phyloP scores from a whole-genome alignment of 306 rosid species.

The Cucumis melo region DNA sequence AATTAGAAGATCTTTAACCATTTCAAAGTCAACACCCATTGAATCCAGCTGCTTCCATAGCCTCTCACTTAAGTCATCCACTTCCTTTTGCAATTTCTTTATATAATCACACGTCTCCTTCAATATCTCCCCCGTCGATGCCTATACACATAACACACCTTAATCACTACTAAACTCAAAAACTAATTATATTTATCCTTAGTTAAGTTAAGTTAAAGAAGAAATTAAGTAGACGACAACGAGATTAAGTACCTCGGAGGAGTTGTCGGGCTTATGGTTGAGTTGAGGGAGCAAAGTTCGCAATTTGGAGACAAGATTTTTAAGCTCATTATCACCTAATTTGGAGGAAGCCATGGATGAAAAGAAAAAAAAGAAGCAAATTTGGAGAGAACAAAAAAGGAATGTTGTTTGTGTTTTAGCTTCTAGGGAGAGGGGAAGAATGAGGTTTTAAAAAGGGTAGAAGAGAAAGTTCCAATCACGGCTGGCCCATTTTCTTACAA shows the following conservation, averaged over 20 bases:
- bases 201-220: neutral
- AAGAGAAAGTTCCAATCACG: neutral
- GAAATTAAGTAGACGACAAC: no score
- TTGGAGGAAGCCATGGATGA: conserved; percentile 6
- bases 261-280: neutral
- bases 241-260: conserved; percentile 7
- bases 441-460: neutral
- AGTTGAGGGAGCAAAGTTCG: conserved; percentile 24
- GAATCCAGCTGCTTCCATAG: conserved; percentile 21
- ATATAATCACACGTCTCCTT: conserved; percentile 30
- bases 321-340: conserved; percentile 12
- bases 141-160: conserved; percentile 4
- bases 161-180: neutral
- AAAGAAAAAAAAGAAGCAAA: neutral
- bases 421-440: neutral
- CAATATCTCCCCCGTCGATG: conserved; percentile 12
- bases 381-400: neutral
- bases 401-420: no score
- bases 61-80: conserved; percentile 23
- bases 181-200: no score
- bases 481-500: neutral
- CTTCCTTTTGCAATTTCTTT: conserved; percentile 24
- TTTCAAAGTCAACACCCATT: conserved; percentile 10
- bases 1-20: neutral
- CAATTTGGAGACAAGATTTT: conserved; percentile 20